Evolutionary conservation across 768 basidiomycete species (phyloP).

Genomic region (Terana coerulea): DNA sequence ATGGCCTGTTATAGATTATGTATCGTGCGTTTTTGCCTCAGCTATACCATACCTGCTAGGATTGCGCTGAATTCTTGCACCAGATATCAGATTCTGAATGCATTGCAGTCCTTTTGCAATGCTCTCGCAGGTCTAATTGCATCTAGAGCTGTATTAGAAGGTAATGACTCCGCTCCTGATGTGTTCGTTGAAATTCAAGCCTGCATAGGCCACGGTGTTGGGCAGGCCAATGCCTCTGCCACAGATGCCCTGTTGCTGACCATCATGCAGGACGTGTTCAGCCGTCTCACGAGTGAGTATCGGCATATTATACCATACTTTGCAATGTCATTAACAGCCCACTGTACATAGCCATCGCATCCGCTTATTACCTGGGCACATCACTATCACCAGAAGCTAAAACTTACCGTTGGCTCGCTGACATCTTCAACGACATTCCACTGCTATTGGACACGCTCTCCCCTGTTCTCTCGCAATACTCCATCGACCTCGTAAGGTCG

Average conservation of each 20-base stretch:
- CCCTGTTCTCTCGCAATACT: constrained; percentile 41
- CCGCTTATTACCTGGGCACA: constrained; percentile 59
- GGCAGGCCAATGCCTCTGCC: constrained; percentile 59
- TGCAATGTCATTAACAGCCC: too few relatives aligned
- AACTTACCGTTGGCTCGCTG: constrained; percentile 62
- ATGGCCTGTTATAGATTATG: not conserved
- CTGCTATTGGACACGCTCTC: constrained; percentile 59
- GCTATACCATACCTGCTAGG: too few relatives aligned
- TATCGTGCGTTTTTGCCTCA: too few relatives aligned
- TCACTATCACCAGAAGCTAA: constrained; percentile 69
- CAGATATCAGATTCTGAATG: constrained; percentile 67
- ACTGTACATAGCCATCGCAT: constrained; percentile 48
- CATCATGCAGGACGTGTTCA: constrained; percentile 61
- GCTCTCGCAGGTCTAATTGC: constrained; percentile 60
- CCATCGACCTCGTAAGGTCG: constrained; percentile 17
- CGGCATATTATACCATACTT: too few relatives aligned
- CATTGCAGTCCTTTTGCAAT: constrained; percentile 67
- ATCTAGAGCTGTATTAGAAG: constrained; percentile 66
- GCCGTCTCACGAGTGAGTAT: constrained; percentile 57
- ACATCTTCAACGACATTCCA: constrained; percentile 60
- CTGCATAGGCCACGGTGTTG: constrained; percentile 60
- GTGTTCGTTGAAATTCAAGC: not conserved
- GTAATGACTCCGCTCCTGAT: constrained; percentile 31
- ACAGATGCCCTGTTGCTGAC: constrained; percentile 63
- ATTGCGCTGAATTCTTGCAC: not conserved